Conservation (phyloP, 139 green algal species). For the Picochlorum sp. region DNA sequence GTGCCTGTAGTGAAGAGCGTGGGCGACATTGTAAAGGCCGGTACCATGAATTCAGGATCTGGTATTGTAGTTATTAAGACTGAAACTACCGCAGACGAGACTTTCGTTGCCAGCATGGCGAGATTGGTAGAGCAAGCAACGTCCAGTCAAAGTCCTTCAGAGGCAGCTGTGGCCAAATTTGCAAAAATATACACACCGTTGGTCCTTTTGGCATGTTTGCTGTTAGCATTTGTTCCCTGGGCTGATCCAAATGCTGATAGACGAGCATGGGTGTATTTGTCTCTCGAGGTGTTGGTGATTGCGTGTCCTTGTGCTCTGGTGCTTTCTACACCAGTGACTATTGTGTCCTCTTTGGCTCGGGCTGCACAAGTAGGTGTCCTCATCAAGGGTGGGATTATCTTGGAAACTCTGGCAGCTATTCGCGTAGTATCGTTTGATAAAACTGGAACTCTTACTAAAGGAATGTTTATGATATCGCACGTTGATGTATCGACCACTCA, state of each 20-base stretch:
- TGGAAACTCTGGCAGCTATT: constrained; percentile 56
- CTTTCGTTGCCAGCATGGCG: constrained; percentile 51
- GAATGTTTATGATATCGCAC: constrained; percentile 31
- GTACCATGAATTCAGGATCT: constrained; percentile 47
- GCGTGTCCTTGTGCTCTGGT: constrained; percentile 79
- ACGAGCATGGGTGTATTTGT: constrained; percentile 48
- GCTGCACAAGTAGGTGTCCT: constrained; percentile 51
- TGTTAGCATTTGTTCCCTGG: constrained; percentile 40
- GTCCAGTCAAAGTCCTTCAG: constrained; percentile 22
- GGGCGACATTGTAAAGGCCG: constrained; percentile 37
- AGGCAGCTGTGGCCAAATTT: constrained; percentile 49
- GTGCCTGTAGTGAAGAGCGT: constrained; percentile 35
- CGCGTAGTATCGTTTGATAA: constrained; percentile 61
- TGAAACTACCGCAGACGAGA: constrained; percentile 39
- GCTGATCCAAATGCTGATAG: constrained; percentile 6
- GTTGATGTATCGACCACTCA: neutral
- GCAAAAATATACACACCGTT: constrained; percentile 60
- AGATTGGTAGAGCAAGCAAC: constrained; percentile 54
- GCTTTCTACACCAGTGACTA: constrained; percentile 63
- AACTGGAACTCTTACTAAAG: constrained; percentile 68
- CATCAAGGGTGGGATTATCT: constrained; percentile 55
- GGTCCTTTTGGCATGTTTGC: constrained; percentile 41
- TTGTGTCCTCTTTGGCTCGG: constrained; percentile 33
- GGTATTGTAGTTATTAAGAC: constrained; percentile 33
- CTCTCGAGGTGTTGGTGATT: constrained; percentile 64